Evolutionary conservation across 768 basidiomycete genomes (phyloP).

Genomic region (Tulasnella calospora): DNA sequence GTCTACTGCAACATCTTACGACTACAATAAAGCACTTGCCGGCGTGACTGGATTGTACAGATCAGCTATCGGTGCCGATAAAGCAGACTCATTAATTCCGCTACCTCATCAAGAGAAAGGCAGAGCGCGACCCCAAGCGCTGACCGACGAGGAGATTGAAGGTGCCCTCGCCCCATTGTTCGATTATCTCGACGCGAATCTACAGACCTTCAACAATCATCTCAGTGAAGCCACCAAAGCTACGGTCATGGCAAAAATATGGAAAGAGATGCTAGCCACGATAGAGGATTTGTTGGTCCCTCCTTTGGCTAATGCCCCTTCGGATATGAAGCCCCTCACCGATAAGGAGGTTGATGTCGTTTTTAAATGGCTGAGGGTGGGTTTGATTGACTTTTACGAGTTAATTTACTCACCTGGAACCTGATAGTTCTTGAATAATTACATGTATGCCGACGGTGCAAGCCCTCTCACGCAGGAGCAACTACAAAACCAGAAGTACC

Average conservation of each 20-base stretch:
- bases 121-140: constrained; percentile 67
- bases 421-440: constrained; percentile 80
- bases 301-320: constrained; percentile 74
- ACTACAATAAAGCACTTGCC: constrained; percentile 86
- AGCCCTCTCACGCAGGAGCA: constrained; percentile 80
- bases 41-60: constrained; percentile 77
- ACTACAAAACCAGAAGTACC: constrained; percentile 91
- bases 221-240: constrained; percentile 80
- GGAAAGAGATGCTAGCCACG: constrained; percentile 89
- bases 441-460: constrained; percentile 92
- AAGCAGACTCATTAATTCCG: constrained; percentile 69
- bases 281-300: constrained; percentile 88
- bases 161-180: constrained; percentile 85
- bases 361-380: constrained; percentile 95
- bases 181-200: constrained; percentile 92
- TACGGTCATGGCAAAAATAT: constrained; percentile 86
- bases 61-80: constrained; percentile 61
- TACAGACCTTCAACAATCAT: constrained; percentile 84
- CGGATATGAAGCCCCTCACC: constrained; percentile 84
- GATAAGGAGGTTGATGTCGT: constrained; percentile 98
- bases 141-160: constrained; percentile 92
- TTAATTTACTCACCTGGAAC: constrained; percentile 10
- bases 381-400: constrained; percentile 24
- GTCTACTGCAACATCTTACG: constrained; percentile 50
- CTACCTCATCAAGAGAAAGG: constrained; percentile 70